Conservation (phyloP, 2,329 filamentous ascomycete genomes). For the Albifimbria verrucaria region DNA sequence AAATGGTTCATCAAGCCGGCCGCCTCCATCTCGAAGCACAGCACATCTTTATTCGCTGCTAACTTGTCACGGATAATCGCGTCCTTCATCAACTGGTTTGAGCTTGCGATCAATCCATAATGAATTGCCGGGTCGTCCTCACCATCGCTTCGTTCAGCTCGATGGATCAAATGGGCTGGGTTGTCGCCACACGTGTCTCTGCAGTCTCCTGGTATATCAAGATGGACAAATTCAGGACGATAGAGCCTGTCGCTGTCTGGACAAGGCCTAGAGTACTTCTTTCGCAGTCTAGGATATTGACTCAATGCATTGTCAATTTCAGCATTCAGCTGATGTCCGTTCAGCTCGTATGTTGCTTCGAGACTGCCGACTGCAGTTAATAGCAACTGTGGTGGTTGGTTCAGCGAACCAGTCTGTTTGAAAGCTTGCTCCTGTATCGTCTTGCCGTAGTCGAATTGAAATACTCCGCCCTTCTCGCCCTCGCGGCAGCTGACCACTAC, state of each 20-base stretch:
- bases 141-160: conserved; percentile 3
- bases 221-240: conserved; percentile 4
- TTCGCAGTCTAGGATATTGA: conserved; percentile 5
- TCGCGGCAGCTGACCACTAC: conserved; percentile 14
- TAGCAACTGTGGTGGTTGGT: conserved; percentile 13
- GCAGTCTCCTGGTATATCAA: not conserved
- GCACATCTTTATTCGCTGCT: not conserved
- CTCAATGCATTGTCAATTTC: conserved; percentile 3
- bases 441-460: conserved; percentile 22
- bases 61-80: conserved; percentile 8
- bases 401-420: conserved; percentile 7
- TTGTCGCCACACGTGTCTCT: conserved; percentile 5
- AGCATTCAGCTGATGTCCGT: conserved; percentile 12
- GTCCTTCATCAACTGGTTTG: conserved; percentile 17
- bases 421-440: conserved; percentile 12
- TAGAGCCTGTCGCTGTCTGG: conserved; percentile 8
- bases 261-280: conserved; percentile 6
- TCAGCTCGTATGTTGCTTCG: conserved; percentile 4
- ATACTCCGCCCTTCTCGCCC: conserved; percentile 13
- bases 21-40: conserved; percentile 24
- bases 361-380: conserved; percentile 10
- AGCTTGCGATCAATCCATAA: conserved; percentile 13
- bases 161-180: not conserved
- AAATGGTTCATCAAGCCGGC: conserved; percentile 25
- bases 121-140: conserved; percentile 13